Evolutionary conservation across 495 filamentous ascomycete genomes (phyloP).

Genomic region (Aspergillus hancockii): DNA sequence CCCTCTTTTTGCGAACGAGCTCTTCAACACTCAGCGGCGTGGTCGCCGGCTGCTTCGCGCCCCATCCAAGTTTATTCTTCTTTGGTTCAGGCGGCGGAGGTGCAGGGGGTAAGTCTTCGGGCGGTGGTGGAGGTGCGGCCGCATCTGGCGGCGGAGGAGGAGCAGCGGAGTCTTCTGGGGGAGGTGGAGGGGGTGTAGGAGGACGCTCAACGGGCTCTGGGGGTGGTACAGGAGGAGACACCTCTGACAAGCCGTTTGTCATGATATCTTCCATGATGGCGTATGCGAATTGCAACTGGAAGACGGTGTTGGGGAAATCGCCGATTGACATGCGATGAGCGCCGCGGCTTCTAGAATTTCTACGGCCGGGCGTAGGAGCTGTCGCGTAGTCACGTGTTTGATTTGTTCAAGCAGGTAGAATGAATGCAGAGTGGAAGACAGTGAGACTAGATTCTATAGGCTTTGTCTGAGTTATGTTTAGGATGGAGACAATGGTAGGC

Average conservation of each 20-base stretch:
- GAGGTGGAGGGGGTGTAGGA: constrained; percentile 57
- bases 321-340: constrained; percentile 6
- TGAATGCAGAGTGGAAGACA: too few species aligned
- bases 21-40: constrained; percentile 75
- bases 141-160: constrained; percentile 48
- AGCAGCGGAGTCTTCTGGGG: constrained; percentile 46
- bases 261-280: constrained; percentile 31
- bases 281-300: not conserved
- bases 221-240: constrained; percentile 26
- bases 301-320: constrained; percentile 3
- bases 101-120: constrained; percentile 54
- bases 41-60: constrained; percentile 35
- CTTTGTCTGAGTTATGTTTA: too few species aligned
- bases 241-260: constrained; percentile 25
- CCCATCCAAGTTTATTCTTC: constrained; percentile 62
- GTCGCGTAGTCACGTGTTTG: constrained; percentile 17
- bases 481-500: too few species aligned
- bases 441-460: too few species aligned
- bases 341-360: constrained; percentile 18
- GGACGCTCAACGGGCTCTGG: constrained; percentile 42
- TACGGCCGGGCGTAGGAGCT: constrained; percentile 15
- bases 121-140: constrained; percentile 57
- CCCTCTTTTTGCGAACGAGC: constrained; percentile 73
- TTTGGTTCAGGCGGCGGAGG: constrained; percentile 41
- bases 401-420: not conserved